Percentiles rank a stretch among this genome's conserved stretches.
phyloP scores from a whole-genome alignment of 495 filamentous ascomycete species.

The Ramalina intermedia region DNA sequence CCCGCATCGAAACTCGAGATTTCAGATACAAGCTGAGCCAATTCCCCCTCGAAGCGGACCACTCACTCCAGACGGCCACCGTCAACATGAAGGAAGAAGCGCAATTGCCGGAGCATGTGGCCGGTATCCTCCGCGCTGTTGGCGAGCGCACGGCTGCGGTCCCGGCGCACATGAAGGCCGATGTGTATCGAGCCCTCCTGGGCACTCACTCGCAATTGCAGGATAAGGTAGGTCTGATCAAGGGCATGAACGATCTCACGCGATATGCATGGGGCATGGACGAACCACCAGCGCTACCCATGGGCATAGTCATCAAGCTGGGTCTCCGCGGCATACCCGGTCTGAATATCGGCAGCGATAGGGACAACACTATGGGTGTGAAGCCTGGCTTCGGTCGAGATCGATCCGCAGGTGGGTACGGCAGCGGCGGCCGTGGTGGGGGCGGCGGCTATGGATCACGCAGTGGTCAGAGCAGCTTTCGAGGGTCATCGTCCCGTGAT shows the following conservation, averaged over 20 bases:
- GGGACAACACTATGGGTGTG: background rate
- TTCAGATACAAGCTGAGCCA: constrained; percentile 33
- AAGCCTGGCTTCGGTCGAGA: background rate
- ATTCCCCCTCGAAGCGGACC: constrained; percentile 53
- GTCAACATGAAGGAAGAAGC: constrained; percentile 37
- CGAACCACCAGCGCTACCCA: constrained; percentile 37
- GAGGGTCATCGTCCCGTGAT: constrained; percentile 1
- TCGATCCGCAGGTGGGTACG: constrained; percentile 1
- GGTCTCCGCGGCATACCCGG: constrained; percentile 30
- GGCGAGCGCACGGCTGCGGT: constrained; percentile 22
- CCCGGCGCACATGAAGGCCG: constrained; percentile 26
- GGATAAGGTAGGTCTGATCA: constrained; percentile 26
- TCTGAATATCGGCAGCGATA: constrained; percentile 26
- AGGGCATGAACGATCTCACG: constrained; percentile 47
- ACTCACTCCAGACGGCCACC: constrained; percentile 33
- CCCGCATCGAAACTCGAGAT: constrained; percentile 39
- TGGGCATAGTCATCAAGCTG: constrained; percentile 29
- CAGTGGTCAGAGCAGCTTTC: constrained; percentile 5
- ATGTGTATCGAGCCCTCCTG: constrained; percentile 39
- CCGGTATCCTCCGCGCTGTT: constrained; percentile 24
- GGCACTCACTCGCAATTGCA: constrained; percentile 21
- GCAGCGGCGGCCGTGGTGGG: background rate
- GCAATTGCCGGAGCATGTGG: constrained; percentile 15
- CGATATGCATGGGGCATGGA: constrained; percentile 46
- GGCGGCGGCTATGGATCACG: constrained; percentile 6